Conservation (phyloP, 2,329 filamentous ascomycete genomes). For the Fusarium tjaetaba region DNA sequence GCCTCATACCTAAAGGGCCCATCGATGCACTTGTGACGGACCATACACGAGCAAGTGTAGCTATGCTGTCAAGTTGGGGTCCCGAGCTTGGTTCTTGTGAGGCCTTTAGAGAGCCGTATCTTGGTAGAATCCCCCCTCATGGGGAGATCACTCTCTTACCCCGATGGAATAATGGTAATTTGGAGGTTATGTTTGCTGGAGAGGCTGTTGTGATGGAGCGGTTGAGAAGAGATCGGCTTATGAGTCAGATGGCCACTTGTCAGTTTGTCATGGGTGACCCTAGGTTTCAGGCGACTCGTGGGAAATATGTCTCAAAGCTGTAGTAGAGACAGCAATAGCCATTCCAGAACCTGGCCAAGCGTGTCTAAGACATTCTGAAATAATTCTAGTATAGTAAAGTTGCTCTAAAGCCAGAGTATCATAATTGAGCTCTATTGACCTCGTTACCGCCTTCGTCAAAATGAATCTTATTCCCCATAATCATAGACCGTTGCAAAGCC, state of each 20-base stretch:
- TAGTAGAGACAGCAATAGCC: background rate
- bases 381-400: no score
- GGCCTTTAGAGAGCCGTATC: conserved; percentile 10
- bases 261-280: background rate
- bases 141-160: conserved; percentile 15
- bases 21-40: conserved; percentile 6
- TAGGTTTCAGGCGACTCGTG: background rate
- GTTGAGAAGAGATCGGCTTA: background rate
- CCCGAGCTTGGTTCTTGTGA: conserved; percentile 13
- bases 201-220: conserved; percentile 7
- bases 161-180: background rate
- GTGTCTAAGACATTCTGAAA: background rate
- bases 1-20: conserved; percentile 2
- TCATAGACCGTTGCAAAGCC: conserved; percentile 66
- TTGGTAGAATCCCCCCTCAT: conserved; percentile 1
- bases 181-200: conserved; percentile 11
- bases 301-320: background rate
- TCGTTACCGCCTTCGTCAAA: conserved; percentile 57
- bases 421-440: conserved; percentile 1
- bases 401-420: background rate
- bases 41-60: background rate
- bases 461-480: conserved; percentile 63
- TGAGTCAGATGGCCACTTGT: conserved; percentile 6
- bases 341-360: accelerated
- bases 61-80: conserved; percentile 10